phyloP scores from a whole-genome alignment of 179 eudicot species.

The Camellia oleifera region DNA sequence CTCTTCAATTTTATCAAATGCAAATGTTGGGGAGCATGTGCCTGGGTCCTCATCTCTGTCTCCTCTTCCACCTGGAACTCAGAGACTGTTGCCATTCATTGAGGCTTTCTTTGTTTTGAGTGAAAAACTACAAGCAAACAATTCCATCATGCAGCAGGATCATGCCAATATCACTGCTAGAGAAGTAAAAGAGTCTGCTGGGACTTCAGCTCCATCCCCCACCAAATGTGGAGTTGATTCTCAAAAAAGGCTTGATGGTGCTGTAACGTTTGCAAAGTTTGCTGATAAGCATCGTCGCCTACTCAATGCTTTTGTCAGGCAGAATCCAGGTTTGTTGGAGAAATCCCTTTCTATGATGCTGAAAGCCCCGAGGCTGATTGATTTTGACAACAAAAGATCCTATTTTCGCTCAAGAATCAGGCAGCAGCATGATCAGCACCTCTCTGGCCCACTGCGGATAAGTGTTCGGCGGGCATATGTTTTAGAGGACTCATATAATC shows the following conservation, averaged over 20 bases:
- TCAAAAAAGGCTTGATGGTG: slow-evolving; percentile 50
- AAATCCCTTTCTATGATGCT: slow-evolving; percentile 94
- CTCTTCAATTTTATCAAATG: slow-evolving; percentile 43
- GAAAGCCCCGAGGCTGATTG: slow-evolving; percentile 87
- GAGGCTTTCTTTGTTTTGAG: slow-evolving; percentile 96
- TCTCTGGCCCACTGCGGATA: slow-evolving; percentile 80
- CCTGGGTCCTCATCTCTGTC: slow-evolving; percentile 57
- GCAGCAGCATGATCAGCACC: slow-evolving; percentile 97
- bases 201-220: slow-evolving; percentile 38
- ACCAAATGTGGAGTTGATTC: slow-evolving; percentile 44
- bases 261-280: slow-evolving; percentile 69
- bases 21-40: slow-evolving; percentile 56
- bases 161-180: slow-evolving; percentile 61
- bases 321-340: slow-evolving; percentile 86
- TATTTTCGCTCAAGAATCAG: slow-evolving; percentile 92
- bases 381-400: slow-evolving; percentile 94
- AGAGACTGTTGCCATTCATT: slow-evolving; percentile 79
- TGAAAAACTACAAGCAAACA: slow-evolving; percentile 85
- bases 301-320: slow-evolving; percentile 92
- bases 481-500: slow-evolving; percentile 96
- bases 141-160: slow-evolving; percentile 57
- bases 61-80: slow-evolving; percentile 95
- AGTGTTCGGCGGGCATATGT: slow-evolving; percentile 95
- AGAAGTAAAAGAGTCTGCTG: slow-evolving; percentile 82
- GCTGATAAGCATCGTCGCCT: slow-evolving; percentile 92